A percentile compares a stretch with the other conserved stretches of the same genome.
Conservation (phyloP, 2,329 filamentous ascomycete genomes). For the Ophioceras dolichostomum region DNA sequence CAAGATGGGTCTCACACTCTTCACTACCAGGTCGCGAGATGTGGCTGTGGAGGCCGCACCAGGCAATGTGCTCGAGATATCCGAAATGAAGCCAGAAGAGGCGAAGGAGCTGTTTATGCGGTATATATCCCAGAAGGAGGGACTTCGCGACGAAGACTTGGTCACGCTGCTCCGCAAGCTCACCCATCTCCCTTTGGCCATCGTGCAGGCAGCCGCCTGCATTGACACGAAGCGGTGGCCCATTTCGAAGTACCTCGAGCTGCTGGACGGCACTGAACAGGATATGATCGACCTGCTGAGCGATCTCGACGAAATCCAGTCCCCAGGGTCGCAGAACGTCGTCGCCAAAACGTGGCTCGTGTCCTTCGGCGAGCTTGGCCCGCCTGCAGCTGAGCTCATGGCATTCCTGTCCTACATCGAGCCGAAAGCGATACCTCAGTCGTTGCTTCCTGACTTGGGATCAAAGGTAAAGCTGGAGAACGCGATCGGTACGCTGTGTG, state of each 20-base stretch:
- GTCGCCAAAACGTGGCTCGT: constrained; percentile 25
- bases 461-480: constrained; percentile 9
- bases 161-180: constrained; percentile 19
- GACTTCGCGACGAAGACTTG: constrained; percentile 5
- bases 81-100: constrained; percentile 15
- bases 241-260: constrained; percentile 18
- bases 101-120: constrained; percentile 15
- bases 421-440: constrained; percentile 22
- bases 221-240: constrained; percentile 17
- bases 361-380: constrained; percentile 19
- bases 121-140: constrained; percentile 10
- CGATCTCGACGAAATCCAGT: constrained; percentile 16
- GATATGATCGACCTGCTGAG: constrained; percentile 18
- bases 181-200: constrained; percentile 25
- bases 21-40: constrained; percentile 23
- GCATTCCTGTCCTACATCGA: constrained; percentile 26
- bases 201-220: constrained; percentile 26
- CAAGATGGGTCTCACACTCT: constrained; percentile 18
- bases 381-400: constrained; percentile 20
- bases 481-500: constrained; percentile 19
- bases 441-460: constrained; percentile 13
- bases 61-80: constrained; percentile 15
- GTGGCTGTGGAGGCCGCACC: constrained; percentile 14
- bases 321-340: constrained; percentile 17
- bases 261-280: constrained; percentile 17